Conservation (phyloP, 1,139 yeast species). For the Yamadazyma oceani region DNA sequence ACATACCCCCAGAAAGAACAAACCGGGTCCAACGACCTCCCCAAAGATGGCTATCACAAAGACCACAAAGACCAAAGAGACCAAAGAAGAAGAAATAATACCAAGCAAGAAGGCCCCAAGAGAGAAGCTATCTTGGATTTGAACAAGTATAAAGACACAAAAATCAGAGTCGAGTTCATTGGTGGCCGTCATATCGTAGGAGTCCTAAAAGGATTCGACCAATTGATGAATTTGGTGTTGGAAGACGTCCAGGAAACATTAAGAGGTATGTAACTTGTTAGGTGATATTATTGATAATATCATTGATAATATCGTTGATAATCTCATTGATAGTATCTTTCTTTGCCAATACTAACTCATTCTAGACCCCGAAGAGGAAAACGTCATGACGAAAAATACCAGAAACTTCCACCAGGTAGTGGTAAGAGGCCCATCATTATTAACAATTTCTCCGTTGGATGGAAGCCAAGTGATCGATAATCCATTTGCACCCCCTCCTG, state of each 20-base stretch:
- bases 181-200: conserved; percentile 89
- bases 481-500: conserved; percentile 44
- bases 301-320: no score
- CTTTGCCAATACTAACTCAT: conserved; percentile 22
- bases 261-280: conserved; percentile 41
- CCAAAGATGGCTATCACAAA: conserved; percentile 8
- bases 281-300: background rate
- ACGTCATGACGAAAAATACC: conserved; percentile 48
- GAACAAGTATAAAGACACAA: conserved; percentile 71
- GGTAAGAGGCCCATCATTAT: conserved; percentile 80
- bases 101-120: conserved; percentile 71
- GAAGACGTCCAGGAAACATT: conserved; percentile 77
- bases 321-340: no score
- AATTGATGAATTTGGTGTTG: conserved; percentile 87
- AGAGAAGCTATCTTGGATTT: conserved; percentile 88
- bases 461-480: conserved; percentile 80
- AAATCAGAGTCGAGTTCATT: conserved; percentile 74
- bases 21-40: background rate
- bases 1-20: background rate
- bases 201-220: conserved; percentile 82
- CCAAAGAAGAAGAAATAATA: conserved; percentile 28
- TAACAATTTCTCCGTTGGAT: conserved; percentile 80
- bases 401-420: conserved; percentile 81
- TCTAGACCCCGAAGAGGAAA: conserved; percentile 62
- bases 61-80: conserved; percentile 9